Base-by-base conservation (phyloP, 1,284 basidiomycete species). In the Cryptococcus amylolentus region DNA sequence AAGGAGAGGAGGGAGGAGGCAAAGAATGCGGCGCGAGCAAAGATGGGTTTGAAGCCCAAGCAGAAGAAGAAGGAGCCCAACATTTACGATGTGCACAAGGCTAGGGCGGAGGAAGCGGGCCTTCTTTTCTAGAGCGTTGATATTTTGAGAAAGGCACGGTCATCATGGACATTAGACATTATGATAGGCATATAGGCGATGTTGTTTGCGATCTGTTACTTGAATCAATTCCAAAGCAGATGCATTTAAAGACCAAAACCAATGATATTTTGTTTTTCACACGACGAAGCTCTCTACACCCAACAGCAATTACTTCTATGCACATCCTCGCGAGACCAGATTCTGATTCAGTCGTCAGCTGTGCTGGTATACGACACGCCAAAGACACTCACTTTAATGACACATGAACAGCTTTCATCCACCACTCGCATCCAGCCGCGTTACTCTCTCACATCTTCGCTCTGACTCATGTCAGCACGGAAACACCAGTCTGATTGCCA, bases 1-100 rank as follows among this genome's bases (percentile, higher is more conserved):
- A 63, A 69, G 49, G 62, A 67, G 52, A 40, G 65, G 31, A 60
- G 69, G 16, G 60, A 69, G 18, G 66, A 72, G 57, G 74, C 74
- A 6, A 61, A 66, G 53, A 66, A 70, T 31, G 62, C 56, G 37
- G 74, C 74, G 13, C 72, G 65, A 59, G 58, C 59, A 46, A 65
- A 66, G 58, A 57, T 76, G 55, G 67, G 70, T 18, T 50, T 67
- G 51, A 66, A 60, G 53, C 57, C 58, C 41, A 45, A 58, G 54
- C 58, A 59, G 51, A 58, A 49, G 53, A 69, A 67, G 53, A 55
- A 45, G 49, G 44, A 27, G 31, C 31, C 31, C 10, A 35, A 35
- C 14, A 42, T 42, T 42, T 42, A 42, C 14, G 16, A 42, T 42
- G 20, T 42, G 16, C 40, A 42, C 40, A 35, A 35, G 31, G 31